Base-by-base conservation (phyloP, 192 early-diverging fungal species). In the Backusella tuberculispora region DNA sequence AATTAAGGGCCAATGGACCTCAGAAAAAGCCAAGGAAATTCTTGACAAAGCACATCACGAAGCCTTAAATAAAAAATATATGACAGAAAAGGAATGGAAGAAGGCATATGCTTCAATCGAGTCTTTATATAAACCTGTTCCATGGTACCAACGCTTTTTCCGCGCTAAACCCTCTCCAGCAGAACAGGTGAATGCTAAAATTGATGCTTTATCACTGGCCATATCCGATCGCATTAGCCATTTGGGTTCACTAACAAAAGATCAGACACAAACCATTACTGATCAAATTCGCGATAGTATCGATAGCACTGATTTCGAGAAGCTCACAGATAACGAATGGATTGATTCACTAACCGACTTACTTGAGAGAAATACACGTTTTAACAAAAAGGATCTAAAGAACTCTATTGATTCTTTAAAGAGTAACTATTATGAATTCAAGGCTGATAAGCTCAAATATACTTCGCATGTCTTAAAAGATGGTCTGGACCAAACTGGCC, bases 41-140 rank as follows among this genome's bases (percentile, higher is more conserved):
- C 43, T 73, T 45, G 72, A 73, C 17, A 63, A 65, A 15, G 41
- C 41, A 8, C 41, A 65, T n/a, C 21, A 29, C 26, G 26, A 63
- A 3, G 43, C 43, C 6, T 45, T 65, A 3, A 53, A 42, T 12
- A 19, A 73, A 29, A 63, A 64, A 14, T 17, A 65, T 26, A 44
- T 73, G 2, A 73, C 72, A 13, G 72, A 73, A 45, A 43, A 40
- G 4, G 40, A 73, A 64, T 73, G 72, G 72, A 50, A 73, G 21
- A 44, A 73, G 29, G 53, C 60, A 5, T 40, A 44, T 43, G 14
- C 24, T 45, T 21, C 37, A 42, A n/a, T 73, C 17, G 29, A 34
- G 4, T 43, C 24, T 8, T 14, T 26, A 2, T 65, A 44, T n/a
- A 40, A 73, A 37, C n/a, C 34, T 6, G 60, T 41, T 60, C 43